phyloP scores from a whole-genome alignment of 2,329 filamentous ascomycete genomes.

The Pseudogymnoascus sp. region DNA sequence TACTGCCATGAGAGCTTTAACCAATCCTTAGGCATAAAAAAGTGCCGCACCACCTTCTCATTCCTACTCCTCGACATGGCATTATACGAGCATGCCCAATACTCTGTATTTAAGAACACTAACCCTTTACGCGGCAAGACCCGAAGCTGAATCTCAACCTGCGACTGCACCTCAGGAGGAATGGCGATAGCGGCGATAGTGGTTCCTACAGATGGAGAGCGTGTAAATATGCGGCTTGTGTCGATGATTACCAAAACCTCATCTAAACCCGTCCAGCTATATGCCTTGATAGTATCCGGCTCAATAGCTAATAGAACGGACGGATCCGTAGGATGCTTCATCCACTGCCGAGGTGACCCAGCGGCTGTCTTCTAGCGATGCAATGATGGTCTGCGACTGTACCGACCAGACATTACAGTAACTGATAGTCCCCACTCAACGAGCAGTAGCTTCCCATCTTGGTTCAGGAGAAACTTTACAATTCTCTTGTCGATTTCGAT shows the following conservation, averaged over 20 bases:
- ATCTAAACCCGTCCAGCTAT: not conserved
- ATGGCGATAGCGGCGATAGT: not conserved
- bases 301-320: constrained; percentile 1
- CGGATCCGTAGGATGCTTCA: constrained; percentile 10
- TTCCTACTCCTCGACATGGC: not conserved
- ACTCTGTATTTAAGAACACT: constrained; percentile 8
- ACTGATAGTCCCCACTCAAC: not conserved
- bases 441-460: not conserved
- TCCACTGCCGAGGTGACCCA: not conserved
- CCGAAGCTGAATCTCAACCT: constrained; percentile 10
- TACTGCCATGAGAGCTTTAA: not conserved
- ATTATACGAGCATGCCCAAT: constrained; percentile 5
- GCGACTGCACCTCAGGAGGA: not conserved
- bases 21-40: constrained; percentile 11
- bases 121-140: constrained; percentile 5
- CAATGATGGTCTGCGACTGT: not conserved
- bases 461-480: constrained; percentile 9
- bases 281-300: not conserved
- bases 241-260: not conserved
- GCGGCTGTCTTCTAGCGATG: not conserved
- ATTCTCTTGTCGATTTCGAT: not conserved
- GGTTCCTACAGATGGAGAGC: not conserved
- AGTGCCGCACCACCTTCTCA: constrained; percentile 7
- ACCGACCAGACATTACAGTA: not conserved
- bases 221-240: not conserved